Evolutionary conservation across 2,329 filamentous ascomycete genomes (phyloP).

Genomic region (Zymoseptoria pseudotritici): DNA sequence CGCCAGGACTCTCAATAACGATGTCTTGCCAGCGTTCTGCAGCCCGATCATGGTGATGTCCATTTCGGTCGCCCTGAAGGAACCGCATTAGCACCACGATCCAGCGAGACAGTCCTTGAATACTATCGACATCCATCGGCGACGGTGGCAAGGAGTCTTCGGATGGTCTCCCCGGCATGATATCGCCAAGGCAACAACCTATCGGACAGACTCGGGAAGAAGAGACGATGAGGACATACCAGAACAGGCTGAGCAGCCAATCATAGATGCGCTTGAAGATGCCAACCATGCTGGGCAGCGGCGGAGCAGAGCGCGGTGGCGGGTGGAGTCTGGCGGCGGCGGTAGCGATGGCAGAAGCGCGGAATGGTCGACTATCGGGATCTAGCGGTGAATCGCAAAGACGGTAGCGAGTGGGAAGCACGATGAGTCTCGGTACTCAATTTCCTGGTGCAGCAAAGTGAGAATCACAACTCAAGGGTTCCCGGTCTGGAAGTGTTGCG

Average conservation of each 20-base stretch:
- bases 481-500: background rate
- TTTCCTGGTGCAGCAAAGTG: background rate
- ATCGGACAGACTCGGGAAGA: slow-evolving; percentile 6
- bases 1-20: slow-evolving; percentile 83
- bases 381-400: slow-evolving; percentile 1
- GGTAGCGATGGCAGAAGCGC: background rate
- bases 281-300: slow-evolving; percentile 63
- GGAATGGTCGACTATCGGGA: background rate
- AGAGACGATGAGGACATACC: slow-evolving; percentile 52
- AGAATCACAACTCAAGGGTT: slow-evolving; percentile 2
- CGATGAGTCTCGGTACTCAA: slow-evolving; percentile 1
- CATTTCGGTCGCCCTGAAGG: slow-evolving; percentile 89
- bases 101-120: background rate
- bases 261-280: slow-evolving; percentile 94
- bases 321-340: background rate
- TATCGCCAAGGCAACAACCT: slow-evolving; percentile 7
- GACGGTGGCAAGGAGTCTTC: background rate
- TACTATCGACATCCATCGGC: slow-evolving; percentile 13
- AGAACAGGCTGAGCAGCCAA: slow-evolving; percentile 96
- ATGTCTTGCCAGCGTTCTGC: slow-evolving; percentile 97
- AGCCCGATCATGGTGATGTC: slow-evolving; percentile 98
- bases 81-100: slow-evolving; percentile 1
- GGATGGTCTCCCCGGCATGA: background rate
- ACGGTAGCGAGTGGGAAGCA: background rate
- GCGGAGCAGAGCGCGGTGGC: background rate